Base-by-base conservation (phyloP, 1,284 basidiomycete genomes). In the Leccinum fuscescens region DNA sequence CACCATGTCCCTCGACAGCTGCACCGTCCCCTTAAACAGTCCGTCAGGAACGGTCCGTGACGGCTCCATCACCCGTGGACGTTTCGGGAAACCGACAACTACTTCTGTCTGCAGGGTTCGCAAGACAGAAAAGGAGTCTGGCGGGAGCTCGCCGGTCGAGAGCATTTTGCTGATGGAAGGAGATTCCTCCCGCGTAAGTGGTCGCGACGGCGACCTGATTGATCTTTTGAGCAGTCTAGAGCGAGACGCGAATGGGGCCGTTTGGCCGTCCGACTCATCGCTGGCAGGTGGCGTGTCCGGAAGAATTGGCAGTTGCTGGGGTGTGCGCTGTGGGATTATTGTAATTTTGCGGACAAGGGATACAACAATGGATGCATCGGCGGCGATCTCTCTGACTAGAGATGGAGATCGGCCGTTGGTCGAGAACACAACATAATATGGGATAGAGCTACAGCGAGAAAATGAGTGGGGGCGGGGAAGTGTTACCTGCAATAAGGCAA, bases 361-460 rank as follows among this genome's bases (percentile, higher is more conserved):
- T 9, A 89, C 80, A 14, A 82, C 81, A 55, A 89, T 83, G 15
- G 86, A 87, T 12, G 88, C 86, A 71, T 89, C 87, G 3, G 84
- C 69, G 8, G 86, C 83, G 37, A 90, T 86, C 67, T 90, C 87
- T 56, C 79, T 80, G 6, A 84, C 80, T 44, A 89, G 74, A 15
- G 72, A 66, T 1, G 76, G 70, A 15, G 82, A 85, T 42, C 82
- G 78, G 15, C 84, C 82, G 6, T 74, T 81, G 20, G 88, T 89
- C 12, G 82, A 82, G 71, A 89, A 90, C 27, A 89, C 84, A 50
- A 89, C 86, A 67, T 85, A 90, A 67, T 84, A 89, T 24, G 86
- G 82, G 57, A 90, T 80, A 27, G 80, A 79, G 12, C 79, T 79
- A 33, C 77, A 71, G 11, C 87, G 85, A 63, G 82, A 77, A 73